phyloP scores from a whole-genome alignment of 1,139 yeast species.

The Kodamaea suecica region DNA sequence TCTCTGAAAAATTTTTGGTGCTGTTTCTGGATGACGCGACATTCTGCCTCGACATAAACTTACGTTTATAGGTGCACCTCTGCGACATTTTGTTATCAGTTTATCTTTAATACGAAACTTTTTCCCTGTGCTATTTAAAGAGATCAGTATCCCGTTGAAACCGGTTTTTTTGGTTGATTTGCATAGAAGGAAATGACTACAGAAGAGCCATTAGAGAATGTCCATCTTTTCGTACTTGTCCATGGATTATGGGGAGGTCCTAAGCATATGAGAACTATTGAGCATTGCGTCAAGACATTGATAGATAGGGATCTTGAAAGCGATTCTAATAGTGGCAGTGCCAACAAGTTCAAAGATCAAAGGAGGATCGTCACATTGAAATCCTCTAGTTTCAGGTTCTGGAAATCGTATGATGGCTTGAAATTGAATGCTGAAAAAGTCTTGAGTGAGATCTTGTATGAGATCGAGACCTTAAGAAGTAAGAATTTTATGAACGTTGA shows the following conservation, averaged over 20 bases:
- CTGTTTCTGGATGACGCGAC: too few species aligned
- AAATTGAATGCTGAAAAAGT: conserved; percentile 68
- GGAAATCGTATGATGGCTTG: conserved; percentile 86
- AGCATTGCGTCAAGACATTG: conserved; percentile 46
- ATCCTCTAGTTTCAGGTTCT: conserved; percentile 67
- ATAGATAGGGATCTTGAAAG: conserved; percentile 20
- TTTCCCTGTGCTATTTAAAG: too few species aligned
- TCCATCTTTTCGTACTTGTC: conserved; percentile 73
- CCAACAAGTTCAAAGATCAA: conserved; percentile 18
- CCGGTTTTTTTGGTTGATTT: not conserved
- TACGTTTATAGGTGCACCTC: too few species aligned
- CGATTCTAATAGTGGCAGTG: too few species aligned
- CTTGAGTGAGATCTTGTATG: conserved; percentile 56
- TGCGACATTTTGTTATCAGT: too few species aligned
- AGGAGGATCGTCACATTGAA: conserved; percentile 54
- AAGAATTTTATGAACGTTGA: conserved; percentile 36
- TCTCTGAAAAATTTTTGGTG: too few species aligned
- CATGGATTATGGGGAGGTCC: conserved; percentile 93
- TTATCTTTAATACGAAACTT: too few species aligned
- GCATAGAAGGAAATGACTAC: not conserved
- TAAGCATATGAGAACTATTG: conserved; percentile 63
- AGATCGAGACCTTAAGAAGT: conserved; percentile 48
- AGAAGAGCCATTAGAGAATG: conserved; percentile 13
- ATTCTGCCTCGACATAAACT: too few species aligned
- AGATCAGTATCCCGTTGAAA: too few species aligned